phyloP scores from a whole-genome alignment of 805 yeast genomes.

The Kazachstania viticola region DNA sequence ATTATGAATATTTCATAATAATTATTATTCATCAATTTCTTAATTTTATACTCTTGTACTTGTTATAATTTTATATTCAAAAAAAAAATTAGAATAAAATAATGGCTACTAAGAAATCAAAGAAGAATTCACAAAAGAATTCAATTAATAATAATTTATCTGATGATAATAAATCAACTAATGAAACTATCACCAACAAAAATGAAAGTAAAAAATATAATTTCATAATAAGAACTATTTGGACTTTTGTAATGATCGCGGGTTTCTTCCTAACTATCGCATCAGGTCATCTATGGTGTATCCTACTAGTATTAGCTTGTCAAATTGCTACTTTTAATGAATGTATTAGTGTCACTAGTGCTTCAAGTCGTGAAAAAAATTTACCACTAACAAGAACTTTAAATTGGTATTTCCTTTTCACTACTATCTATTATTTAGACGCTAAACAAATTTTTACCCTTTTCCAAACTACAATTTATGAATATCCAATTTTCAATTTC shows the following conservation, averaged over 20 bases:
- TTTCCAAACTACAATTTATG: constrained; percentile 35
- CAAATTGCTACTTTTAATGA: constrained; percentile 85
- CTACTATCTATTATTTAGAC: constrained; percentile 83
- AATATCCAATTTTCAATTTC: constrained; percentile 34
- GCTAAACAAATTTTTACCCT: constrained; percentile 72
- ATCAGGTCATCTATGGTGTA: constrained; percentile 78
- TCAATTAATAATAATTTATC: too few species aligned
- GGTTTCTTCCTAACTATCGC: constrained; percentile 59
- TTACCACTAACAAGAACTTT: constrained; percentile 73
- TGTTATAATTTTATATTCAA: too few species aligned
- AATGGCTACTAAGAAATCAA: too few species aligned
- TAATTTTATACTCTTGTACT: too few species aligned
- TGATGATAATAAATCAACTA: too few species aligned
- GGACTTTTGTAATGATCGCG: constrained; percentile 87
- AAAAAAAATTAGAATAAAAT: too few species aligned
- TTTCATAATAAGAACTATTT: constrained; percentile 74
- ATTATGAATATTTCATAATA: too few species aligned
- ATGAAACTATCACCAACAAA: too few species aligned
- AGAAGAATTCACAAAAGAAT: too few species aligned
- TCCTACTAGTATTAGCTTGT: constrained; percentile 54
- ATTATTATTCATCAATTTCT: too few species aligned
- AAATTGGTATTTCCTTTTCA: constrained; percentile 83
- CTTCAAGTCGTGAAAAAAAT: constrained; percentile 70
- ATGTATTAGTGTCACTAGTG: constrained; percentile 74
- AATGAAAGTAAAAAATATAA: constrained; percentile 19